Evolutionary conservation across 164 flowering plant genomes (phyloP), one percentile per base, ranked within the genome.

Genomic region (Vitis riparia): DNA sequence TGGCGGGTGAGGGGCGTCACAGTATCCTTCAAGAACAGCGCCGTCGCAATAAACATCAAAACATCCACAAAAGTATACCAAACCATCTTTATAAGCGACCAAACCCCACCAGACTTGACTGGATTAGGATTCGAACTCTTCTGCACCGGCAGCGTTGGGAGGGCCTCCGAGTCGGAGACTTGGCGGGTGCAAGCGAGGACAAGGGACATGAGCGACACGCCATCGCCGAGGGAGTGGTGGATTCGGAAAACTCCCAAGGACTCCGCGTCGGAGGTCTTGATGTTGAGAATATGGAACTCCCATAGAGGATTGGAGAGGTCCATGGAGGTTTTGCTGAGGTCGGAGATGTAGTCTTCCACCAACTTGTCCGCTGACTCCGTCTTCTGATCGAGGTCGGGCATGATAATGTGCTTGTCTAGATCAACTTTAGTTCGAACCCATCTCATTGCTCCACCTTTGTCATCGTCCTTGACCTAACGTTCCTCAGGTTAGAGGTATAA

Each of bases 221-320:
- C 94, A 59, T 91, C 94, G 10, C 97, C 94, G 11, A 89, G 70
- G 0, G 97, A 89, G 73, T 91, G 96, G 76, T 91, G 93, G 64
- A 87, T 71, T 52, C 84, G 77, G 47, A 86, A 76, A 3, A 89
- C 49, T 2, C 71, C 87, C 1, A 80, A 65, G 1, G 85, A 76
- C 23, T 82, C 80, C 0, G 90, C 87, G 14, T 84, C 79, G 2
- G 82, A 51, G 48, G 88, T 87, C 64, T 77, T 75, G 9, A 89
- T 47, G 51, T 88, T 86, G 59, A 91, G 87, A 48, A 86, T 53
- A 67, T 91, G 93, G 48, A 86, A 71, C 1, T 91, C 96, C 96
- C 96, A 91, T 0, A 87, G 62, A 2, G 96, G 93, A 49, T 78
- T 85, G 2, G 89, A 78, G 63, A 55, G 60, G 75, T 89, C 89